These are phyloP conservation scores for Ramalina peruviana DNA, from an alignment of 495 filamentous ascomycete species.

Conservation along the genomic window DNA sequence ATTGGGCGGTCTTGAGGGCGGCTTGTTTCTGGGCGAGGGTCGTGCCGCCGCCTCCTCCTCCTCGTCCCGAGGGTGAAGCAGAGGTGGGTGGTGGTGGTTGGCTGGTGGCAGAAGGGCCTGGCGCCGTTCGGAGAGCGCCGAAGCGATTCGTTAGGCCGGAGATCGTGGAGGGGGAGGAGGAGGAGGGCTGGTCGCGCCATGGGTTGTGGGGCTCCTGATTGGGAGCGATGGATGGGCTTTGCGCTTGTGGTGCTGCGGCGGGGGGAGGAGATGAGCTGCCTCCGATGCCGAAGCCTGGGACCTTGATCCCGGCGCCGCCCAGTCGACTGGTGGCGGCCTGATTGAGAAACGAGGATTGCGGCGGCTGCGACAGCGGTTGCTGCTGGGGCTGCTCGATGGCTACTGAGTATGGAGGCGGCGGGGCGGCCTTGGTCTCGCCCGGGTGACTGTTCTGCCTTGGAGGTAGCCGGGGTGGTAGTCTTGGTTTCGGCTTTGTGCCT, in stretches of 20 bases:
- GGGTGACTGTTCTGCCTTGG: conserved; percentile 45
- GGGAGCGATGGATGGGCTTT: not conserved
- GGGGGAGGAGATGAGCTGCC: conserved; percentile 13
- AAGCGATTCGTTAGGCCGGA: conserved; percentile 55
- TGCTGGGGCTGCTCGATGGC: conserved; percentile 1
- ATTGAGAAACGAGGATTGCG: conserved; percentile 39
- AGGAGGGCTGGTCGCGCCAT: conserved; percentile 2
- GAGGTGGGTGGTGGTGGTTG: not conserved
- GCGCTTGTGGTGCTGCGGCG: not conserved
- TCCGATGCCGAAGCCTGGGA: conserved; percentile 69
- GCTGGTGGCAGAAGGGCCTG: conserved; percentile 6
- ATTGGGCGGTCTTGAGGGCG: conserved; percentile 40
- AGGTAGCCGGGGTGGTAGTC: conserved; percentile 60
- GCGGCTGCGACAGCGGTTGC: conserved; percentile 17
- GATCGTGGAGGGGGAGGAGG: conserved; percentile 13
- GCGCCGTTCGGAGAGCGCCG: conserved; percentile 36
- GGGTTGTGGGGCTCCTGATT: conserved; percentile 4
- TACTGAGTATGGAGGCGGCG: conserved; percentile 39
- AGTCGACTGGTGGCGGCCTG: conserved; percentile 55
- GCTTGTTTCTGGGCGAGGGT: conserved; percentile 48
- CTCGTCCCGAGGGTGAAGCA: conserved; percentile 24
- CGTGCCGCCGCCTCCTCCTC: conserved; percentile 36
- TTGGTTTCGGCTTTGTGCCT: conserved; percentile 33
- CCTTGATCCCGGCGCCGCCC: conserved; percentile 63
- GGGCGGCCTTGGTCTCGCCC: conserved; percentile 27